Percentiles rank a stretch among this genome's conserved stretches.
These are phyloP conservation scores for Globisporangium solare DNA, from an alignment of 352 stramenopile species.

Conservation along the genomic window DNA sequence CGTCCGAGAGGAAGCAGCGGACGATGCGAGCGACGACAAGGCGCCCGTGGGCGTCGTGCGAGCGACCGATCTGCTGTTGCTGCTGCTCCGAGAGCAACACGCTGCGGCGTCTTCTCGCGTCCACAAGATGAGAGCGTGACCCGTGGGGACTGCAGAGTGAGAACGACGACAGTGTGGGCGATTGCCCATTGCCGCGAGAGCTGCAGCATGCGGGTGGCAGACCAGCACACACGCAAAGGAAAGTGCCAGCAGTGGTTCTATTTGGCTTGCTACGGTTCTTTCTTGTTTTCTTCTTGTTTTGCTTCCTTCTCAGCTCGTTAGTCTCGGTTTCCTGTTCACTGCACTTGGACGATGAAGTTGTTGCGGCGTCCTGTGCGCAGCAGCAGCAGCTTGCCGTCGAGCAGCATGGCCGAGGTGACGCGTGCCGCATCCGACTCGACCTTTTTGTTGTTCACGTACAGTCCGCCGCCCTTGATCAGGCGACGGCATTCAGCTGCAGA, in stretches of 20 bases:
- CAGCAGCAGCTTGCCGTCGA: constrained; percentile 65
- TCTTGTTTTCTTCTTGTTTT: neutral
- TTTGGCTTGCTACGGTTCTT: neutral
- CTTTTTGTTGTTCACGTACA: constrained; percentile 92
- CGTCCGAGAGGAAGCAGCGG: constrained; percentile 13
- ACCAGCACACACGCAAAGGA: too few species aligned
- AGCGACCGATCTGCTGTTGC: constrained; percentile 40
- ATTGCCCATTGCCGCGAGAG: too few species aligned
- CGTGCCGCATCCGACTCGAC: constrained; percentile 46
- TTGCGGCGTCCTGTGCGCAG: constrained; percentile 72
- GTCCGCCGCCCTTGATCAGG: constrained; percentile 94
- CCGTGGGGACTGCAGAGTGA: too few species aligned
- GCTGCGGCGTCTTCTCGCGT: constrained; percentile 1
- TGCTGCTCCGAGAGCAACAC: constrained; percentile 54
- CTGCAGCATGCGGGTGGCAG: too few species aligned
- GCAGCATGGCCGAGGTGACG: constrained; percentile 35
- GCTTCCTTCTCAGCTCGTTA: neutral
- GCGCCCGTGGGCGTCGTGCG: constrained; percentile 30
- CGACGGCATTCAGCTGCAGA: constrained; percentile 88
- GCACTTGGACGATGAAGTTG: constrained; percentile 73
- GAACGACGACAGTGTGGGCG: too few species aligned
- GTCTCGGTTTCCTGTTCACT: constrained; percentile 17
- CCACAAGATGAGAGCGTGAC: constrained; percentile 1
- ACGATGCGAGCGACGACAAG: constrained; percentile 11
- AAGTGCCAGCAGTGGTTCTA: too few species aligned